These are phyloP conservation scores for Giardia duodenalis DNA, from an alignment of 208 protist species.

Conservation along the genomic window DNA sequence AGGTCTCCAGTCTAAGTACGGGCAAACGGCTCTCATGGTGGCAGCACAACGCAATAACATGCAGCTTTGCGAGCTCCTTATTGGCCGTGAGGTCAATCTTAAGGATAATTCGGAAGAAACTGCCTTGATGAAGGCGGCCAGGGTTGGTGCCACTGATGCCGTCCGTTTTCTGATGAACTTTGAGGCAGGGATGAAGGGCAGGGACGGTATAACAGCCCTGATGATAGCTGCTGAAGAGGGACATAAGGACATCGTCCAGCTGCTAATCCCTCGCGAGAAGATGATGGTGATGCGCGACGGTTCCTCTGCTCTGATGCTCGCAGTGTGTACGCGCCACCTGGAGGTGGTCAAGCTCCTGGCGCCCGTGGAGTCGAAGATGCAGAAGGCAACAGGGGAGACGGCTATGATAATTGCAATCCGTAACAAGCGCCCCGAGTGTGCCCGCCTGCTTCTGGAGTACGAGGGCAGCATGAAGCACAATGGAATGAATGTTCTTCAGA, in stretches of 20 bases:
- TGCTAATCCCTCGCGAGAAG: background rate
- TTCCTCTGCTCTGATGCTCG: background rate
- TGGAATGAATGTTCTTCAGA: background rate
- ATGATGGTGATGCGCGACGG: background rate
- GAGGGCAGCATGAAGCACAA: background rate
- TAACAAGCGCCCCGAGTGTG: background rate
- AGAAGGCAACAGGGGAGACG: background rate
- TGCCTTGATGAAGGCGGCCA: background rate
- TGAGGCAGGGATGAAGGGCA: background rate
- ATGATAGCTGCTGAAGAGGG: background rate
- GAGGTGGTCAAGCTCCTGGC: background rate
- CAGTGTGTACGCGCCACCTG: background rate
- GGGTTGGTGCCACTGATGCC: background rate
- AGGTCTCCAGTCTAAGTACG: background rate
- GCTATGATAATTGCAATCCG: background rate
- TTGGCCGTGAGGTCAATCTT: background rate
- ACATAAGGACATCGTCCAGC: background rate
- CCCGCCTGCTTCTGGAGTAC: background rate
- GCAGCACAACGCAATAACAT: background rate
- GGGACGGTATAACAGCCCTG: background rate
- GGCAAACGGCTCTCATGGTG: background rate
- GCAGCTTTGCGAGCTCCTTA: background rate
- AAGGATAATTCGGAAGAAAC: conserved; percentile 1
- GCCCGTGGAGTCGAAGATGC: background rate
- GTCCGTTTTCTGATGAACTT: background rate